Percentiles rank a stretch among this genome's conserved stretches.
Evolutionary conservation across 1,284 basidiomycete species (phyloP).

Genomic region (Trametes pubescens): DNA sequence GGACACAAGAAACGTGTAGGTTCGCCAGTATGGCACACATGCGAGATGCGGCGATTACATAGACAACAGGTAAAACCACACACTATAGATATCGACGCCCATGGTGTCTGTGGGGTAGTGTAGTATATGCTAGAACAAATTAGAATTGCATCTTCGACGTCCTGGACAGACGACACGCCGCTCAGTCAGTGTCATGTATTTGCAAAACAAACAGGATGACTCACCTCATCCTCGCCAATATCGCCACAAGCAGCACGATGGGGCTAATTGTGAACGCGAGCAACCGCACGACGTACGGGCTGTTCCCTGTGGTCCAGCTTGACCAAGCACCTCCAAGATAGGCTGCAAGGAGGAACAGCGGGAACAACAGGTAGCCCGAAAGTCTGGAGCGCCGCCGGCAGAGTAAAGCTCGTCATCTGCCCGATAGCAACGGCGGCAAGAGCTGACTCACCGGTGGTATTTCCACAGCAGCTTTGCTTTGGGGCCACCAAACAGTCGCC

Average conservation of each 20-base stretch:
- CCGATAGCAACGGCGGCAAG: background rate
- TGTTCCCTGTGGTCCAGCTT: slow-evolving; percentile 55
- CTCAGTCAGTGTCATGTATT: background rate
- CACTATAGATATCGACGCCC: slow-evolving; percentile 6
- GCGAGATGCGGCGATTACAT: background rate
- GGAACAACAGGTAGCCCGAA: slow-evolving; percentile 71
- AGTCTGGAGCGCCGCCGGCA: slow-evolving; percentile 47
- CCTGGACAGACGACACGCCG: slow-evolving; percentile 22
- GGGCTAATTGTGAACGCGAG: slow-evolving; percentile 65
- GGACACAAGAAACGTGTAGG: slow-evolving; percentile 1
- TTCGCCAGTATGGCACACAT: slow-evolving; percentile 2
- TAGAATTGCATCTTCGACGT: slow-evolving; percentile 44
- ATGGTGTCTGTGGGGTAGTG: background rate
- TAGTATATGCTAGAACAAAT: slow-evolving; percentile 33
- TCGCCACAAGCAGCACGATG: slow-evolving; percentile 34
- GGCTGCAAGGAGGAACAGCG: slow-evolving; percentile 60
- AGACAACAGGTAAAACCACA: slow-evolving; percentile 1
- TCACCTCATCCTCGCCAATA: slow-evolving; percentile 39
- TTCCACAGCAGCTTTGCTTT: slow-evolving; percentile 79
- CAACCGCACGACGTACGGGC: slow-evolving; percentile 50
- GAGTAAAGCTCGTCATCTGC: background rate
- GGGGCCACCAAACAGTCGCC: slow-evolving; percentile 67
- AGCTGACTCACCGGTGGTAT: slow-evolving; percentile 68
- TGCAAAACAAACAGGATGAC: slow-evolving; percentile 6
- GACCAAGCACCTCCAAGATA: slow-evolving; percentile 75